Percentiles rank a stretch among this genome's conserved stretches.
These are phyloP conservation scores for Verticillium isaacii DNA, from an alignment of 2,329 filamentous ascomycete genomes.

Conservation along the genomic window DNA sequence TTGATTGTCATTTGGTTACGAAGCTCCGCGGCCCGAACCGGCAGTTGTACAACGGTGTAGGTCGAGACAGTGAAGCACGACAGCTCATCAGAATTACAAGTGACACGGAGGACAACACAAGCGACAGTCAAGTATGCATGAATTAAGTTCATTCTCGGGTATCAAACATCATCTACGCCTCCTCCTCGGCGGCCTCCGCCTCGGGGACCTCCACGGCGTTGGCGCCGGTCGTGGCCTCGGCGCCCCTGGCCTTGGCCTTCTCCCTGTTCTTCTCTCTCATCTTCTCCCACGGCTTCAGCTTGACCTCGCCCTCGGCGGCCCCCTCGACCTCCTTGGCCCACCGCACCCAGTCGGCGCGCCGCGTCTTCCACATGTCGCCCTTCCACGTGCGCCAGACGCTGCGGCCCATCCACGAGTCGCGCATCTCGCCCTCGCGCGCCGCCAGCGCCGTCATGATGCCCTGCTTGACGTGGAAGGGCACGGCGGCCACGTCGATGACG, in stretches of 20 bases:
- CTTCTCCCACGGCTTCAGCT: neutral
- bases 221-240: neutral
- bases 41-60: no score
- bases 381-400: constrained; percentile 55
- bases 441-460: constrained; percentile 45
- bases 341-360: constrained; percentile 48
- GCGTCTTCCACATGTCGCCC: constrained; percentile 52
- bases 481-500: constrained; percentile 43
- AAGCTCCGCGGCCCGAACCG: no score
- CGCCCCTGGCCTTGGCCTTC: neutral
- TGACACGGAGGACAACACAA: no score
- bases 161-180: constrained; percentile 9
- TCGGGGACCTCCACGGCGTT: neutral
- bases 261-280: neutral
- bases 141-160: constrained; percentile 7
- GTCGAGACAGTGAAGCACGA: no score
- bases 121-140: neutral
- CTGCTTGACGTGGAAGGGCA: constrained; percentile 57
- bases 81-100: no score
- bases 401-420: constrained; percentile 49
- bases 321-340: constrained; percentile 49
- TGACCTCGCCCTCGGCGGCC: constrained; percentile 2
- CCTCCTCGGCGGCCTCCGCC: neutral
- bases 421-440: constrained; percentile 41
- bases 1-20: no score